Conservation (phyloP, 345 rosid species). For the Populus alba region DNA sequence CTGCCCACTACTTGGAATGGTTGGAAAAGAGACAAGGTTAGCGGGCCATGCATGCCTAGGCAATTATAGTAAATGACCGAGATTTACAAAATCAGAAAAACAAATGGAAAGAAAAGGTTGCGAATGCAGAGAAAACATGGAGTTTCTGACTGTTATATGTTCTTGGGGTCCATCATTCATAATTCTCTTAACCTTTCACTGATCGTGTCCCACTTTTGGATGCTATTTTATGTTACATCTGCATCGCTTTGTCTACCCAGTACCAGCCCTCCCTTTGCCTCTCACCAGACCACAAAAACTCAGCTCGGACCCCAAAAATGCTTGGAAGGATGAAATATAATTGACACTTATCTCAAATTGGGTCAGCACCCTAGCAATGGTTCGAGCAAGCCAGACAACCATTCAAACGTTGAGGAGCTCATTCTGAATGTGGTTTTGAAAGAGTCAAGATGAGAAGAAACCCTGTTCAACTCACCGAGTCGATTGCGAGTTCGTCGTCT, state of each 20-base stretch:
- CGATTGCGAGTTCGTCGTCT: slow-evolving; percentile 2
- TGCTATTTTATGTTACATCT: slow-evolving; percentile 17
- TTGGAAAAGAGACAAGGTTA: not conserved
- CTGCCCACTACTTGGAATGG: not conserved
- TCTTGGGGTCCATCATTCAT: slow-evolving; percentile 16
- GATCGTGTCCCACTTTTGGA: slow-evolving; percentile 27
- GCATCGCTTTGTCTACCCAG: slow-evolving; percentile 21
- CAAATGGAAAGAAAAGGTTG: not conserved
- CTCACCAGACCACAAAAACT: not conserved
- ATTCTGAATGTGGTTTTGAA: slow-evolving; percentile 44
- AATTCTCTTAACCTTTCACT: not conserved
- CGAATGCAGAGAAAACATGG: slow-evolving; percentile 17
- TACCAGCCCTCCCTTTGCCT: not conserved
- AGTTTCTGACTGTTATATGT: slow-evolving; percentile 3
- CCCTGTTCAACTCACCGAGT: slow-evolving; percentile 10
- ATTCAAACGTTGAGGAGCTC: slow-evolving; percentile 54
- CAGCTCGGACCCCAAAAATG: not conserved
- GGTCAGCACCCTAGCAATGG: too few relatives aligned
- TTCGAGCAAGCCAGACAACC: not conserved
- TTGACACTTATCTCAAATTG: not conserved
- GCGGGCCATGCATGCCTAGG: slow-evolving; percentile 16
- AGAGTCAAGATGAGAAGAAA: slow-evolving; percentile 37
- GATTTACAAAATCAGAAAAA: not conserved
- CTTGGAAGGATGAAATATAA: too few relatives aligned
- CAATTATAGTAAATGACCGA: slow-evolving; percentile 6